phyloP scores from a whole-genome alignment of 176 grass and related monocot genomes.

The Stipa capillata region DNA sequence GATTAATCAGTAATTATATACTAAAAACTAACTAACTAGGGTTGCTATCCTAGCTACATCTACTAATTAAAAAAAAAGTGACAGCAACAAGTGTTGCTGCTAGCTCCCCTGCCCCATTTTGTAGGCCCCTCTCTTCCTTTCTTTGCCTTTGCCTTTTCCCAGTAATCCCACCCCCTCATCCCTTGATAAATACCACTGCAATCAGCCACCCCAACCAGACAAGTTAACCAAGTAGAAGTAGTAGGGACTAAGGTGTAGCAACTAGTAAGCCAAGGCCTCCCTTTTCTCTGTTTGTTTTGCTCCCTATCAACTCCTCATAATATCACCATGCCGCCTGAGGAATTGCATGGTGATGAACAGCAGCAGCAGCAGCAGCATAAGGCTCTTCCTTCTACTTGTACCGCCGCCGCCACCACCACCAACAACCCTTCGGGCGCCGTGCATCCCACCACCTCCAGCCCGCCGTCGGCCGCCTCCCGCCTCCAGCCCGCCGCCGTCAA shows the following conservation, averaged over 20 bases:
- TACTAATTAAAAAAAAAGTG: conserved; percentile 21
- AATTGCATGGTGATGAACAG: conserved; percentile 12
- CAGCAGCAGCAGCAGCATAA: conserved; percentile 20
- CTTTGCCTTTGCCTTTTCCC: conserved; percentile 1
- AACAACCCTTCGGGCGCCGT: conserved; percentile 33
- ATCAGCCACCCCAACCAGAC: conserved; percentile 4
- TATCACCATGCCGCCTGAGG: conserved; percentile 26
- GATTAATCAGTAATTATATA: not conserved
- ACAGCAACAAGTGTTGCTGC: conserved; percentile 30
- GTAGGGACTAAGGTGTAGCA: no score
- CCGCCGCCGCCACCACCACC: not conserved
- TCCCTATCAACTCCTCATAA: not conserved
- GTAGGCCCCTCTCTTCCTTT: conserved; percentile 5
- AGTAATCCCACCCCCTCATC: no score
- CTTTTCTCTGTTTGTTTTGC: not conserved
- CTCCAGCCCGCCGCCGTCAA: conserved; percentile 27
- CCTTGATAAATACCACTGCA: conserved; percentile 44
- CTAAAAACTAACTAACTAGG: conserved; percentile 5
- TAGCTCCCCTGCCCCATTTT: conserved; percentile 20
- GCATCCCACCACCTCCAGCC: conserved; percentile 50
- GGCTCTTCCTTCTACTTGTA: not conserved
- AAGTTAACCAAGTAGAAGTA: not conserved
- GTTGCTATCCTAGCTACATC: not conserved
- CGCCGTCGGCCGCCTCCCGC: conserved; percentile 6
- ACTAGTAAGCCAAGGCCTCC: not conserved